Evolutionary conservation across 345 rosid genomes (phyloP), one percentile per base, ranked within the genome.

Genomic region (Clarkia xantiana): DNA sequence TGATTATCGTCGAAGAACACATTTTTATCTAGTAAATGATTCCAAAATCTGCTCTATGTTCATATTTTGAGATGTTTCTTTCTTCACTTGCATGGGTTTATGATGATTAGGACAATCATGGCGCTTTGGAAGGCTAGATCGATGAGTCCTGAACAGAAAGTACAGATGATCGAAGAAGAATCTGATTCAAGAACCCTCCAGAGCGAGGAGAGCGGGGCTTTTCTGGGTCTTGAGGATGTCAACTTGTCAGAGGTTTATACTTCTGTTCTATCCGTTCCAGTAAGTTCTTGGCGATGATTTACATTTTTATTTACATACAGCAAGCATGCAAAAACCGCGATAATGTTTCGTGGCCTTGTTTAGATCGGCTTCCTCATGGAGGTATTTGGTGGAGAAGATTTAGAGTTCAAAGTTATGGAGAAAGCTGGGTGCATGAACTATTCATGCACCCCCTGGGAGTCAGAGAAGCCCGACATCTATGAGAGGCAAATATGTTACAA

Each of bases 81-180:
- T n/a, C n/a, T 22, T 5, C 25, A 22, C 46, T 52, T 18, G 17
- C 18, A 18, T 16, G 20, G 40, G 11, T 16, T 11, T 40, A 8
- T 14, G 42, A 49, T 60, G 58, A 54, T 45, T 53, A 91, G 98
- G 79, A 86, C 98, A 55, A 86, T 91, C 67, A 86, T 83, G 93
- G 98, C 96, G 58, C 71, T 91, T 34, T 86, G 98, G 93, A 86
- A 81, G 70, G 94, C 94, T 48, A 77, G 87, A 66, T 76, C 94
- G 23, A 73, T 86, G 87, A 83, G 72, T 63, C 93, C 85, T 3
- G 96, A 86, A 71, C 96, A 86, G 84, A 91, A 86, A 71, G 91
- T 83, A 68, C 82, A 73, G 62, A 67, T 83, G 60, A 76, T 79
- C 52, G 93, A 91, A 81, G 95, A 85, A 74, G 93, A 86, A 67